Base-by-base conservation (phyloP, 306 rosid species). In the Vigna trinervia region DNA sequence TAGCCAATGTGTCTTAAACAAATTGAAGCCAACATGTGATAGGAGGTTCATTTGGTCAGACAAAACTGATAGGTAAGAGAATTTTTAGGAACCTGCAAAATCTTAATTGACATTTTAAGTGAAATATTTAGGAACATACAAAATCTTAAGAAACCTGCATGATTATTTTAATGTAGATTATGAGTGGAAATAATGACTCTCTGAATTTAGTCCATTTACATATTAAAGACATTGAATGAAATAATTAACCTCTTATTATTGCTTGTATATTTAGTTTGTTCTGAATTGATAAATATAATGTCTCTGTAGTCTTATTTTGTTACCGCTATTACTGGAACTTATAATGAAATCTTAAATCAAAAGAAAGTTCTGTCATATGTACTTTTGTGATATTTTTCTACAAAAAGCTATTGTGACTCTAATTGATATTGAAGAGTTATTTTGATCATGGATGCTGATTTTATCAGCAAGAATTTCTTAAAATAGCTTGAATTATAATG, bases 11-110 rank as follows among this genome's bases (percentile, higher is more conserved):
- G 59, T 87, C 62, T 71, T 82, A 60, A 85, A 91, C 52, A 87
- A 80, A 78, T 73, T 77, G 84, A 89, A 88, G 89, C 88, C 89
- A 75, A 67, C 88, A 60, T 89, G 96, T 61, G 92, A 86, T 78
- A 88, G 79, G 66, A 92, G 97, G 79, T 89, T 92, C 80, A 19
- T 76, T 51, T 92, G 97, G 97, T 90, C 92, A 75, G 97, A 95
- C 82, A 90, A 87, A 83, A 82, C 95, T 80, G 97, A 95, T 78
- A 89, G 98, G 98, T 95, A 85, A 80, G 85, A 58, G 64, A 73
- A 51, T 22, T 17, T 74, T 75, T 26, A 6, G 66, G 48, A 47
- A 78, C 41, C 28, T 26, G 28, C 28, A 26, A 26, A 26, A 26
- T 26, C 28, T 26, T 26, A 2, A 26, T 3, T 26, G 28, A 26